Conservation (phyloP, 257 asterid species). For the Nicotiana obtusifolia region DNA sequence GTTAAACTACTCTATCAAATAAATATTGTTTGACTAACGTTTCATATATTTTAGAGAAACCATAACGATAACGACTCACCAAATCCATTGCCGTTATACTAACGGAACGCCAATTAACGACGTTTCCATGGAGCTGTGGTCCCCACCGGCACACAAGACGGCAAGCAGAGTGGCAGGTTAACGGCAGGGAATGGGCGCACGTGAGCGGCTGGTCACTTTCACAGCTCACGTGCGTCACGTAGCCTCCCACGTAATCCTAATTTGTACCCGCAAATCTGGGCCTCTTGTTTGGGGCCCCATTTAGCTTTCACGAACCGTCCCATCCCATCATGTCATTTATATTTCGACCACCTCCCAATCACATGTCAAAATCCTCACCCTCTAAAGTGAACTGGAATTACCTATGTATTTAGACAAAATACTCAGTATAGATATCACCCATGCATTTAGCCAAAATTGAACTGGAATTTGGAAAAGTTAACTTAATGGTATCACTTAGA, state of each 20-base stretch:
- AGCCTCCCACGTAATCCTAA: slow-evolving; percentile 7
- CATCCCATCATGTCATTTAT: background rate
- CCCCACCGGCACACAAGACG: slow-evolving; percentile 55
- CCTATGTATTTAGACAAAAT: too few species aligned
- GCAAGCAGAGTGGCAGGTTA: slow-evolving; percentile 36
- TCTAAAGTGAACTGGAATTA: too few species aligned
- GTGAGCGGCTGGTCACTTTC: slow-evolving; percentile 31
- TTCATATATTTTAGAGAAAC: too few species aligned
- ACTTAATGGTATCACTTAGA: too few species aligned
- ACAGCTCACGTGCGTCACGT: slow-evolving; percentile 38
- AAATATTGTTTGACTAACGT: too few species aligned
- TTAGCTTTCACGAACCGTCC: background rate
- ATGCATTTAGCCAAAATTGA: too few species aligned
- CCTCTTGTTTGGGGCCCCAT: background rate
- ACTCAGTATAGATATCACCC: background rate
- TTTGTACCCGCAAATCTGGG: background rate
- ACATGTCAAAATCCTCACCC: slow-evolving; percentile 15
- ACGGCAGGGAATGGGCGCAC: slow-evolving; percentile 68
- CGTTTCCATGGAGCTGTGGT: slow-evolving; percentile 23
- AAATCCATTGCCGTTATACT: background rate
- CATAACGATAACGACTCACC: background rate
- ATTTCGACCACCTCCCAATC: slow-evolving; percentile 21
- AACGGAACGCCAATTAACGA: slow-evolving; percentile 3
- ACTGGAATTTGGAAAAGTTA: too few species aligned
- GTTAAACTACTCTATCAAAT: too few species aligned